Evolutionary conservation across 2,329 filamentous ascomycete species (phyloP).

Genomic region (Aspergillus glaucus): DNA sequence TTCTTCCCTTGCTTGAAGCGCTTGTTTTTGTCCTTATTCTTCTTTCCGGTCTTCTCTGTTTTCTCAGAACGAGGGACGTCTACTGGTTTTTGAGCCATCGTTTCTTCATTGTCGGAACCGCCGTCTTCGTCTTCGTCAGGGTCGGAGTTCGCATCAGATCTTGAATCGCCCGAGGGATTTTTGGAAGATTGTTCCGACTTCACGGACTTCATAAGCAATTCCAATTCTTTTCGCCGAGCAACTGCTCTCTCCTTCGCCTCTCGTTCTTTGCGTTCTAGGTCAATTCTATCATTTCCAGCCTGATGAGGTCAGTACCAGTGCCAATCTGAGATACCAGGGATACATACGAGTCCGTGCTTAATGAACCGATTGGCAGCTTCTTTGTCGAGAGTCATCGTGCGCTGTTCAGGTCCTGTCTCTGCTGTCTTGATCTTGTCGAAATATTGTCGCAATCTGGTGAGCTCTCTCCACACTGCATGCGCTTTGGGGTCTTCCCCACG

Average conservation of each 20-base stretch:
- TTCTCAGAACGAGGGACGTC: conserved; percentile 4
- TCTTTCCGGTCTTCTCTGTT: conserved; percentile 3
- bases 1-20: conserved; percentile 18
- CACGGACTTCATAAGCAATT: conserved; percentile 35
- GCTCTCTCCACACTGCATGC: conserved; percentile 78
- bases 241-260: conserved; percentile 46
- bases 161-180: conserved; percentile 12
- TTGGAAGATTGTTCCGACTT: conserved; percentile 16
- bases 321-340: background rate
- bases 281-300: conserved; percentile 47
- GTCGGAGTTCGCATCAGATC: conserved; percentile 13
- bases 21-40: conserved; percentile 24
- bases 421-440: conserved; percentile 82
- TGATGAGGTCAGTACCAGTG: conserved; percentile 18
- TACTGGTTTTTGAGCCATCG: conserved; percentile 2
- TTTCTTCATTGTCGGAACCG: conserved; percentile 12
- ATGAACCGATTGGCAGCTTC: conserved; percentile 75
- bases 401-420: conserved; percentile 57
- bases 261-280: conserved; percentile 45
- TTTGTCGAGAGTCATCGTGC: conserved; percentile 60
- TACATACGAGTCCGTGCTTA: conserved; percentile 66
- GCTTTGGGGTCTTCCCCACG: conserved; percentile 74
- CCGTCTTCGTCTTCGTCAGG: conserved; percentile 3
- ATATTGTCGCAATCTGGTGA: conserved; percentile 82
- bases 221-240: conserved; percentile 43